A percentile compares a stretch with the other conserved stretches of the same genome.
Evolutionary conservation across 352 stramenopile species (phyloP).

Genomic region (Globisporangium mamillatum): DNA sequence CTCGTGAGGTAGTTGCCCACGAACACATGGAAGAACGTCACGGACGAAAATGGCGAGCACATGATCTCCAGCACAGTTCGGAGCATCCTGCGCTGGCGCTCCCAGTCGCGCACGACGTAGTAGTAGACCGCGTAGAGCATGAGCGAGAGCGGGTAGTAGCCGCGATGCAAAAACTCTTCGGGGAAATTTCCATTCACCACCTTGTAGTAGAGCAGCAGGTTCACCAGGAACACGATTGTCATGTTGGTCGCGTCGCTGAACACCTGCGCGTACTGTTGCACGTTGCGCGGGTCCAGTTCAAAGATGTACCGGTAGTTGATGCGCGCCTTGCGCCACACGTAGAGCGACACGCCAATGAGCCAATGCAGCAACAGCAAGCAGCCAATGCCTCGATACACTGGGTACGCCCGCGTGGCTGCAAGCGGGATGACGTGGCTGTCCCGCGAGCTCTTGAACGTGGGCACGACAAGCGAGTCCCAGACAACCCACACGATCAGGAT

Average conservation of each 20-base stretch:
- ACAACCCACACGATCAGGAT: slow-evolving; percentile 91
- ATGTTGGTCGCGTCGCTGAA: slow-evolving; percentile 96
- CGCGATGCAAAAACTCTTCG: slow-evolving; percentile 73
- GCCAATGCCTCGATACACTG: slow-evolving; percentile 94
- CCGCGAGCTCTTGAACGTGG: slow-evolving; percentile 60
- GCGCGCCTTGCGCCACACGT: slow-evolving; percentile 86
- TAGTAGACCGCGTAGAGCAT: slow-evolving; percentile 93
- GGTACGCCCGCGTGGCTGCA: slow-evolving; percentile 82
- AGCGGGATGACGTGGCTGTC: slow-evolving; percentile 78
- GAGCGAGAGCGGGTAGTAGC: slow-evolving; percentile 91
- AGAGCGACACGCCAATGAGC: slow-evolving; percentile 90
- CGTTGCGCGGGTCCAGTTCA: slow-evolving; percentile 87
- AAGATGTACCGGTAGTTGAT: slow-evolving; percentile 97
- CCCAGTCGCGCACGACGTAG: slow-evolving; percentile 89
- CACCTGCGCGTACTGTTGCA: slow-evolving; percentile 86
- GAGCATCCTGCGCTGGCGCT: slow-evolving; percentile 81
- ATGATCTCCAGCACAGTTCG: slow-evolving; percentile 89
- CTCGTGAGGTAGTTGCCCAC: slow-evolving; percentile 86
- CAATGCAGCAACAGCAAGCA: slow-evolving; percentile 95
- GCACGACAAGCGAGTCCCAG: slow-evolving; percentile 92
- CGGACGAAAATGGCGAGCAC: slow-evolving; percentile 86
- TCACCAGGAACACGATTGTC: slow-evolving; percentile 93
- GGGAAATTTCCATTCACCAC: slow-evolving; percentile 87
- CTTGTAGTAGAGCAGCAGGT: slow-evolving; percentile 98
- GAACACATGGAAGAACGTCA: slow-evolving; percentile 95